Evolutionary conservation across 352 stramenopile species (phyloP).

Genomic region (Globisporangium splendens): DNA sequence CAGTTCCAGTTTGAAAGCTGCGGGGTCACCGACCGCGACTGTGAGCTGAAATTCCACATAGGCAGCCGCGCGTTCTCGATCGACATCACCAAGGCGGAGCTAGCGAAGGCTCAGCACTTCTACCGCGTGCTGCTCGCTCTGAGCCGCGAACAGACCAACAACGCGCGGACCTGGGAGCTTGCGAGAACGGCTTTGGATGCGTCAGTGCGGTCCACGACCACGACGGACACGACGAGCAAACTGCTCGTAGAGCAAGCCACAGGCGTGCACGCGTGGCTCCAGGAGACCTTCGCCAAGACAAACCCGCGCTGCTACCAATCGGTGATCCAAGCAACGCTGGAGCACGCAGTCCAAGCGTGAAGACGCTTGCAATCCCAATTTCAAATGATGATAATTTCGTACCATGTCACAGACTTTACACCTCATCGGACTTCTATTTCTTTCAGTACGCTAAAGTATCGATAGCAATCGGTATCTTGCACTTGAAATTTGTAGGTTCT

Average conservation of each 20-base stretch:
- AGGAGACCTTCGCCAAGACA: slow-evolving; percentile 2
- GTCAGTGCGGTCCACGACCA: slow-evolving; percentile 1
- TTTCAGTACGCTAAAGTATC: too few relatives aligned
- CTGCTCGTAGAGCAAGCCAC: slow-evolving; percentile 3
- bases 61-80: slow-evolving; percentile 13
- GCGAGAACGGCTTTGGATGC: slow-evolving; percentile 2
- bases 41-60: slow-evolving; percentile 17
- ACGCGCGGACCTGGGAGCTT: slow-evolving; percentile 7
- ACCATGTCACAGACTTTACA: background rate
- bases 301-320: slow-evolving; percentile 3
- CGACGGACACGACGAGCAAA: background rate
- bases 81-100: slow-evolving; percentile 15
- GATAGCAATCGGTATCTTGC: too few relatives aligned
- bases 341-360: background rate
- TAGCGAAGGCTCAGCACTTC: slow-evolving; percentile 5
- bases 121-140: slow-evolving; percentile 12
- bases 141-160: slow-evolving; percentile 6
- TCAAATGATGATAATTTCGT: background rate
- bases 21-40: slow-evolving; percentile 16
- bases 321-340: slow-evolving; percentile 3
- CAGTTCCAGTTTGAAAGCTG: slow-evolving; percentile 10
- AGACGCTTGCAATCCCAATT: background rate
- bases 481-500: too few relatives aligned
- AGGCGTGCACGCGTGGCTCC: slow-evolving; percentile 6
- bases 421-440: too few relatives aligned